phyloP scores from a whole-genome alignment of 1,139 yeast genomes.

The Yamadazyma diospyri region DNA sequence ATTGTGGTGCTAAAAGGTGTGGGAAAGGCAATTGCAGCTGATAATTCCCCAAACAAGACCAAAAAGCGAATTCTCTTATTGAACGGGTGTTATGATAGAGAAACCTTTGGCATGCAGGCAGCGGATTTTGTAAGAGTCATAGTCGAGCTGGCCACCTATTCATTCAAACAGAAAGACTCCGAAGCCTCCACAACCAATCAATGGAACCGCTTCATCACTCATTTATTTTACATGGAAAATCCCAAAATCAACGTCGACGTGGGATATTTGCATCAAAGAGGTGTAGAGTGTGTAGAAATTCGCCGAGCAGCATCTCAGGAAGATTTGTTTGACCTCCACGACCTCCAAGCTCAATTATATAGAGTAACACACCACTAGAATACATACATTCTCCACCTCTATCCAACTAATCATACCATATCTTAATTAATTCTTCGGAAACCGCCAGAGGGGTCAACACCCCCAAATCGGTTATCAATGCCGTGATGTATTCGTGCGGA shows the following conservation, averaged over 20 bases:
- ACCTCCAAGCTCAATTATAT: conserved; percentile 32
- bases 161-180: conserved; percentile 18
- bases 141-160: conserved; percentile 46
- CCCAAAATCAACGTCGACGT: conserved; percentile 48
- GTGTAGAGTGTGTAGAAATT: conserved; percentile 48
- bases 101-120: conserved; percentile 67
- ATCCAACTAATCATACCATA: conserved; percentile 93
- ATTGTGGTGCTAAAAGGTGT: conserved; percentile 71
- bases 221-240: conserved; percentile 49
- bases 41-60: conserved; percentile 19
- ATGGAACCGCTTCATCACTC: conserved; percentile 51
- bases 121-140: conserved; percentile 54
- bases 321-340: conserved; percentile 37
- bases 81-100: conserved; percentile 75
- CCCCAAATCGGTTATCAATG: conserved; percentile 92
- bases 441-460: conserved; percentile 97
- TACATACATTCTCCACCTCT: too few relatives aligned
- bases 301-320: conserved; percentile 18
- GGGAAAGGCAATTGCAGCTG: conserved; percentile 52
- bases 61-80: conserved; percentile 54
- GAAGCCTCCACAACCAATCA: conserved; percentile 10
- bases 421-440: conserved; percentile 92
- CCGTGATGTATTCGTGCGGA: conserved; percentile 93
- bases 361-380: too few relatives aligned
- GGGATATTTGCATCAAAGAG: conserved; percentile 30